Percentiles rank a stretch among this genome's conserved stretches.
Conservation (phyloP, 805 yeast genomes). For the Candida dajiaensis region DNA sequence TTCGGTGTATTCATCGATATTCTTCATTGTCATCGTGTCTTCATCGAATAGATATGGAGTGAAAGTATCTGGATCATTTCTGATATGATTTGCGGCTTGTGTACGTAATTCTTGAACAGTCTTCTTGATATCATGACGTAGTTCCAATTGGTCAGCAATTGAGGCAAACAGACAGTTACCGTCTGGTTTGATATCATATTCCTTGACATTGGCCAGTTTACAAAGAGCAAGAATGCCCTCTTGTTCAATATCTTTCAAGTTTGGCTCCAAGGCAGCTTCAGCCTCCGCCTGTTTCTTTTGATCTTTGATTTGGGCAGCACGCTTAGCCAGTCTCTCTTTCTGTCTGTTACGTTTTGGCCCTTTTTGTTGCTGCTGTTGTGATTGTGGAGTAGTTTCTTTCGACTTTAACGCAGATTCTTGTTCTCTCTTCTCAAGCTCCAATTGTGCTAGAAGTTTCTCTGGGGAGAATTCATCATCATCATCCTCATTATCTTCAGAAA, state of each 20-base stretch:
- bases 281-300: conserved; percentile 59
- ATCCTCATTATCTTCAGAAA: conserved; percentile 31
- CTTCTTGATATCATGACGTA: conserved; percentile 38
- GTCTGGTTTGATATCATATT: conserved; percentile 77
- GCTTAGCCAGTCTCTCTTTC: conserved; percentile 71
- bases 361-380: conserved; percentile 26
- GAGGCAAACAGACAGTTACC: conserved; percentile 93
- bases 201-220: conserved; percentile 38
- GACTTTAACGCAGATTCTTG: conserved; percentile 8
- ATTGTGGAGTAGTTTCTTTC: conserved; percentile 6
- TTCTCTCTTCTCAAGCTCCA: conserved; percentile 35
- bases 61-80: conserved; percentile 60
- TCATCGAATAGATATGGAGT: conserved; percentile 83
- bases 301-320: conserved; percentile 62
- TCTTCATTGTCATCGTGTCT: conserved; percentile 53
- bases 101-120: conserved; percentile 52
- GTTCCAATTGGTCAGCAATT: conserved; percentile 65
- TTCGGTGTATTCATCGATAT: conserved; percentile 60
- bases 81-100: conserved; percentile 61
- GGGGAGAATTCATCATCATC: conserved; percentile 55
- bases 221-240: conserved; percentile 57
- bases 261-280: conserved; percentile 65
- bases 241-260: conserved; percentile 65
- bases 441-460: conserved; percentile 56
- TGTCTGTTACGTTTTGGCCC: conserved; percentile 66